phyloP scores from a whole-genome alignment of 306 rosid species.

The Cyclanthera cordifolia region DNA sequence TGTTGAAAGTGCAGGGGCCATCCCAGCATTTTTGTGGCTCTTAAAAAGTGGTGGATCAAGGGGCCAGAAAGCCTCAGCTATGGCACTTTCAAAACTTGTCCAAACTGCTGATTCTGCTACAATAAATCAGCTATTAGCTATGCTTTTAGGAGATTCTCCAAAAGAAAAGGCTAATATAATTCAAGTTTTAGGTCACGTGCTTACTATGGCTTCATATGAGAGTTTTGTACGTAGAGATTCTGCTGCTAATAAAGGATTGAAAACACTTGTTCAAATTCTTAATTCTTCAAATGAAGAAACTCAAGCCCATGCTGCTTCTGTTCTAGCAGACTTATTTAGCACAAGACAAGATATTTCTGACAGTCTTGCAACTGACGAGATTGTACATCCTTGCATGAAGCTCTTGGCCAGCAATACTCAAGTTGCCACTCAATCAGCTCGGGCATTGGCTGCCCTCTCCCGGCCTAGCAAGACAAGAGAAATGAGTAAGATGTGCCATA shows the following conservation, averaged over 20 bases:
- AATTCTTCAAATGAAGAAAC: slow-evolving; percentile 70
- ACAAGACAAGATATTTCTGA: slow-evolving; percentile 86
- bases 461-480: slow-evolving; percentile 62
- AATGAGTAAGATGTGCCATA: slow-evolving; percentile 47
- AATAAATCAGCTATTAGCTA: slow-evolving; percentile 71
- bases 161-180: slow-evolving; percentile 62
- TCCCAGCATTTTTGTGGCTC: slow-evolving; percentile 83
- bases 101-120: slow-evolving; percentile 81
- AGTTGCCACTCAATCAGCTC: slow-evolving; percentile 93
- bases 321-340: slow-evolving; percentile 79
- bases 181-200: slow-evolving; percentile 78
- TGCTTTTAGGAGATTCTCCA: slow-evolving; percentile 77
- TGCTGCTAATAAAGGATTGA: slow-evolving; percentile 74
- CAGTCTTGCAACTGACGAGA: slow-evolving; percentile 74
- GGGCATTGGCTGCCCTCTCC: slow-evolving; percentile 79
- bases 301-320: slow-evolving; percentile 79
- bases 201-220: slow-evolving; percentile 54
- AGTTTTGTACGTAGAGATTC: slow-evolving; percentile 70
- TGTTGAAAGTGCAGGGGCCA: slow-evolving; percentile 68
- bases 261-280: slow-evolving; percentile 78
- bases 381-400: slow-evolving; percentile 78
- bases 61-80: slow-evolving; percentile 87
- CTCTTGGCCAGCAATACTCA: slow-evolving; percentile 79
- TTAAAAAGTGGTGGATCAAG: slow-evolving; percentile 69
- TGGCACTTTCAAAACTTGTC: slow-evolving; percentile 80